phyloP scores from a whole-genome alignment of 352 stramenopile genomes.

The Phytophthora citricola region DNA sequence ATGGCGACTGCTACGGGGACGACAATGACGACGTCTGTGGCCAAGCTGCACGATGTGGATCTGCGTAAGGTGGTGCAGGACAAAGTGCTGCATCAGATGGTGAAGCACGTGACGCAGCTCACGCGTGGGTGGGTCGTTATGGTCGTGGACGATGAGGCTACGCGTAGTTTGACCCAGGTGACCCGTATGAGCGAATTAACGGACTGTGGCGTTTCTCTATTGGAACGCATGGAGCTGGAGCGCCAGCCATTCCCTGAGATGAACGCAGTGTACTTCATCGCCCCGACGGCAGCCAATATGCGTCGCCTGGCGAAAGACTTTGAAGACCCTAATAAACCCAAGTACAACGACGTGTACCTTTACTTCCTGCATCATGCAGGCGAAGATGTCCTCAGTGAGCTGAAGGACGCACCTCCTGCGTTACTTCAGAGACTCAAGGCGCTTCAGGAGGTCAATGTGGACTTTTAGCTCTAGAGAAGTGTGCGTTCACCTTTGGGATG shows the following conservation, averaged over 20 bases:
- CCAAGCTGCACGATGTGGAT: constrained; percentile 58
- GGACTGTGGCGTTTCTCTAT: constrained; percentile 96
- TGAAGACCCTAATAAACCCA: constrained; percentile 72
- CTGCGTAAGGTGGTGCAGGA: constrained; percentile 82
- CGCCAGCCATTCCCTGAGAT: constrained; percentile 97
- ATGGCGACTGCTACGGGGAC: not conserved
- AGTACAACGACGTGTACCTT: constrained; percentile 94
- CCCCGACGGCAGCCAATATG: constrained; percentile 88
- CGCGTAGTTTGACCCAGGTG: constrained; percentile 93
- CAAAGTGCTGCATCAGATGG: constrained; percentile 84
- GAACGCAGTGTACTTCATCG: constrained; percentile 96
- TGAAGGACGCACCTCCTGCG: constrained; percentile 79
- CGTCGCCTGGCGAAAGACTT: constrained; percentile 90
- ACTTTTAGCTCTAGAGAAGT: constrained; percentile 96
- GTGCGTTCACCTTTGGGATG: constrained; percentile 96
- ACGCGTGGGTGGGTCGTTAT: constrained; percentile 92
- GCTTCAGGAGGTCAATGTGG: constrained; percentile 96
- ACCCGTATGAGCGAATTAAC: constrained; percentile 99
- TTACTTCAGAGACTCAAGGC: constrained; percentile 86
- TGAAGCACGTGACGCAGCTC: constrained; percentile 80
- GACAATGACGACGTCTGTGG: constrained; percentile 7
- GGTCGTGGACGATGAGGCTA: constrained; percentile 95
- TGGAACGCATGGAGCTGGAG: constrained; percentile 96
- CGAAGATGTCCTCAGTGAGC: constrained; percentile 80
- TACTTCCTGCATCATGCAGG: constrained; percentile 93